phyloP scores from a whole-genome alignment of 306 rosid genomes.

The Luffa acutangula region DNA sequence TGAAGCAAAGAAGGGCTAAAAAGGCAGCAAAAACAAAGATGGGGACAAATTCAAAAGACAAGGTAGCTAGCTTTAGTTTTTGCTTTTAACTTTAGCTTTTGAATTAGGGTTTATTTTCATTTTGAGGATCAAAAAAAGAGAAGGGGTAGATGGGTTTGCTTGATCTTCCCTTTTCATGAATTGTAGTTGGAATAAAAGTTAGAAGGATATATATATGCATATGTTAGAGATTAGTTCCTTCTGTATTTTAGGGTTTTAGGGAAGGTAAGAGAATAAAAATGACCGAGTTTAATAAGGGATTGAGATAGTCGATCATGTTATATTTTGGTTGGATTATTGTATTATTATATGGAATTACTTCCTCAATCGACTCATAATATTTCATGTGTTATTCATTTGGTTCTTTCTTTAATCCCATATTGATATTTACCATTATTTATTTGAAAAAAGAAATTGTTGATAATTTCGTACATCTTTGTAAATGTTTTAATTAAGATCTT shows the following conservation, averaged over 20 bases:
- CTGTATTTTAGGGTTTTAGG: background rate
- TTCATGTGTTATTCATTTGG: background rate
- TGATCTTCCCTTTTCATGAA: background rate
- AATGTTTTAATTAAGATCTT: no score
- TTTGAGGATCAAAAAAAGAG: background rate
- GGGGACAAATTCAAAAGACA: background rate
- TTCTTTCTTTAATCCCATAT: background rate
- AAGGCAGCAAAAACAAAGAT: background rate
- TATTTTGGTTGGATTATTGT: background rate
- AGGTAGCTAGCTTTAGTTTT: conserved; percentile 1
- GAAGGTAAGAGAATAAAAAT: background rate
- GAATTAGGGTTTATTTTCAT: background rate
- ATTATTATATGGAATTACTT: background rate
- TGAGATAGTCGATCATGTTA: background rate
- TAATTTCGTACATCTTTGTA: no score
- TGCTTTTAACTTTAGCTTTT: background rate
- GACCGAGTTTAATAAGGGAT: background rate
- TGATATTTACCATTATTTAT: no score
- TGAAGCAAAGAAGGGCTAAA: background rate
- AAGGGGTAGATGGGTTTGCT: background rate
- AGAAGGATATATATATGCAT: background rate
- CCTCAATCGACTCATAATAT: background rate
- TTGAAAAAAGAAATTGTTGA: no score
- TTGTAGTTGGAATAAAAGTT: background rate
- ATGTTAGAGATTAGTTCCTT: background rate